Percentiles rank a stretch among this genome's conserved stretches.
Evolutionary conservation across 768 basidiomycete genomes (phyloP).

Genomic region (Paxillus involutus): DNA sequence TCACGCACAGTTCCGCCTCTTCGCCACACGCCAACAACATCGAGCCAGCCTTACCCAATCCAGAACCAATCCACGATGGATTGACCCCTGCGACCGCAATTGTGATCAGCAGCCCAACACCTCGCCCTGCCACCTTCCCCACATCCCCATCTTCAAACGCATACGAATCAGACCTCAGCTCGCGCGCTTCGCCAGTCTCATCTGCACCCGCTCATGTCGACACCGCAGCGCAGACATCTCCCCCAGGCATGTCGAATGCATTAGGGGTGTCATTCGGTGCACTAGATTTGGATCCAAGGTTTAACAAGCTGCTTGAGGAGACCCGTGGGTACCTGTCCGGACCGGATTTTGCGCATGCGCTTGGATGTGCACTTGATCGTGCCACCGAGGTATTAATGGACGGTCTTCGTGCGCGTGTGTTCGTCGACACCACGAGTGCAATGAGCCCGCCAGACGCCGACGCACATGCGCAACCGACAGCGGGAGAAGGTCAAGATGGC

Average conservation of each 20-base stretch:
- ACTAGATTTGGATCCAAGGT: slow-evolving; percentile 33
- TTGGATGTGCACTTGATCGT: slow-evolving; percentile 72
- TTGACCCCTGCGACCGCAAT: slow-evolving; percentile 15
- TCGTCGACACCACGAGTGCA: slow-evolving; percentile 34
- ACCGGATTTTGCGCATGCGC: slow-evolving; percentile 66
- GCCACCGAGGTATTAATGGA: slow-evolving; percentile 65
- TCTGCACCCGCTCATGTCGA: slow-evolving; percentile 24
- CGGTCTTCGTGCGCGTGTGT: slow-evolving; percentile 65
- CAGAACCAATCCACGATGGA: slow-evolving; percentile 2
- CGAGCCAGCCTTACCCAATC: neutral
- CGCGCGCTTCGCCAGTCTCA: slow-evolving; percentile 27
- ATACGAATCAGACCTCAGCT: slow-evolving; percentile 17
- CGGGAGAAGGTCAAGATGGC: slow-evolving; percentile 18
- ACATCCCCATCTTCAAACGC: slow-evolving; percentile 18
- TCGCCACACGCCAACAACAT: neutral
- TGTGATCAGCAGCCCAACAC: slow-evolving; percentile 11
- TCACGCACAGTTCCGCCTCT: neutral
- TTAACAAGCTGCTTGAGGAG: slow-evolving; percentile 66
- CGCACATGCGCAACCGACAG: slow-evolving; percentile 5
- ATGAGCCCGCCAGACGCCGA: slow-evolving; percentile 8
- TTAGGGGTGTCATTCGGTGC: slow-evolving; percentile 5
- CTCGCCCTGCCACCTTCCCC: slow-evolving; percentile 15
- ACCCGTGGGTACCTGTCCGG: slow-evolving; percentile 63
- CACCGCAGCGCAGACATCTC: neutral
- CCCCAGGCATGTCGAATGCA: neutral